These are phyloP conservation scores for Amanita molliuscula DNA, from an alignment of 768 basidiomycete genomes.

Conservation along the genomic window DNA sequence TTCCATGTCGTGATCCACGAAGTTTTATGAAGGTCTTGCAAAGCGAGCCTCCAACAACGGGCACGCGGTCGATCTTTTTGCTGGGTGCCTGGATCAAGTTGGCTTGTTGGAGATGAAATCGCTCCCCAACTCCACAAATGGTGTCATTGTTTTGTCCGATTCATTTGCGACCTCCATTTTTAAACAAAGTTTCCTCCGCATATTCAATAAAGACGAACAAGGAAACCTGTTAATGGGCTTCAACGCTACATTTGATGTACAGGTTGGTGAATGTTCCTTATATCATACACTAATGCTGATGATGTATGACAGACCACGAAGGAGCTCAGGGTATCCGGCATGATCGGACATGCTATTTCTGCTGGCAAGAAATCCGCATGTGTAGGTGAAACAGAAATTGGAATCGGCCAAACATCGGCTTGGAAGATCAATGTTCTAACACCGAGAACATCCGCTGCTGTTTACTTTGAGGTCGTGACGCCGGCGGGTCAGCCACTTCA, in stretches of 20 bases:
- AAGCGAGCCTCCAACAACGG: conserved; percentile 92
- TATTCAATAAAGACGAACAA: conserved; percentile 89
- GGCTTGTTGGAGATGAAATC: conserved; percentile 97
- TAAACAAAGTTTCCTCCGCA: conserved; percentile 93
- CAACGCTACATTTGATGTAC: conserved; percentile 97
- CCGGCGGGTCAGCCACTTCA: conserved; percentile 90
- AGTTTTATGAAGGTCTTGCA: conserved; percentile 95
- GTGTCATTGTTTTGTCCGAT: conserved; percentile 91
- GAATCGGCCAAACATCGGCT: conserved; percentile 95
- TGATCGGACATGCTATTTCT: conserved; percentile 96
- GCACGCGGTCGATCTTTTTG: conserved; percentile 90
- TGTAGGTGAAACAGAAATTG: conserved; percentile 98
- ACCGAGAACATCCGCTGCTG: conserved; percentile 78
- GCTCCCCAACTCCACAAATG: conserved; percentile 91
- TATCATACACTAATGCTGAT: neutral
- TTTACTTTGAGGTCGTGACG: conserved; percentile 98
- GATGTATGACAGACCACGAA: conserved; percentile 71
- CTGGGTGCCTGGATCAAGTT: conserved; percentile 96
- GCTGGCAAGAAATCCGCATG: conserved; percentile 94
- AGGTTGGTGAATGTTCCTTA: conserved; percentile 35
- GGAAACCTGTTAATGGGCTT: conserved; percentile 95
- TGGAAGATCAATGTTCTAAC: conserved; percentile 95
- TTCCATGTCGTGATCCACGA: conserved; percentile 8
- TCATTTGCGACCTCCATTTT: conserved; percentile 97
- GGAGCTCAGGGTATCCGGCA: conserved; percentile 95